Evolutionary conservation across 108 stramenopile species (phyloP).

Genomic region (Chaetoceros tenuissimus): DNA sequence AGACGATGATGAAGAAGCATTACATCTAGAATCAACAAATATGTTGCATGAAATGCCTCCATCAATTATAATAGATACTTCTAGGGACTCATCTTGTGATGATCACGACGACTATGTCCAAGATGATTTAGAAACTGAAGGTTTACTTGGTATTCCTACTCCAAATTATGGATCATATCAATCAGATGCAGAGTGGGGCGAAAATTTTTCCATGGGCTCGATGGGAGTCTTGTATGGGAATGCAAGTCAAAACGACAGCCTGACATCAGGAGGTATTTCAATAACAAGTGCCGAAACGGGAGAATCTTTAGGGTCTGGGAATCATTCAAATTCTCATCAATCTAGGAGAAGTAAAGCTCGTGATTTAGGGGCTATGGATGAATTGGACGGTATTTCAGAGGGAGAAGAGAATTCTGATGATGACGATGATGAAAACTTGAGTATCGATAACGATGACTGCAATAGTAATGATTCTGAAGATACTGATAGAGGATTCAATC

Average conservation of each 20-base stretch:
- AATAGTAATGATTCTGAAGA: not conserved
- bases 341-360: not conserved
- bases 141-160: not conserved
- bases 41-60: not conserved
- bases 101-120: not conserved
- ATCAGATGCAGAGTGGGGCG: not conserved
- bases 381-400: not conserved
- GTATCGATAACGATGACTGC: not conserved
- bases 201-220: not conserved
- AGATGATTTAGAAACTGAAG: not conserved
- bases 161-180: not conserved
- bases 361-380: not conserved
- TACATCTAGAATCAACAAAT: not conserved
- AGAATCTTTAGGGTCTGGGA: not conserved
- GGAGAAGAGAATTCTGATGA: not conserved
- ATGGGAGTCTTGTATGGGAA: not conserved
- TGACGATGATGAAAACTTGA: not conserved
- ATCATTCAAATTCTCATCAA: not conserved
- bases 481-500: slow-evolving; percentile 19
- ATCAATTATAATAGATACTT: not conserved
- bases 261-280: not conserved
- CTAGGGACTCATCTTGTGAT: not conserved
- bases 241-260: not conserved
- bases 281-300: not conserved
- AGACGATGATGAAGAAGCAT: not conserved